These are phyloP conservation scores for Boletus sp. DNA, from an alignment of 768 basidiomycete genomes.

Conservation along the genomic window DNA sequence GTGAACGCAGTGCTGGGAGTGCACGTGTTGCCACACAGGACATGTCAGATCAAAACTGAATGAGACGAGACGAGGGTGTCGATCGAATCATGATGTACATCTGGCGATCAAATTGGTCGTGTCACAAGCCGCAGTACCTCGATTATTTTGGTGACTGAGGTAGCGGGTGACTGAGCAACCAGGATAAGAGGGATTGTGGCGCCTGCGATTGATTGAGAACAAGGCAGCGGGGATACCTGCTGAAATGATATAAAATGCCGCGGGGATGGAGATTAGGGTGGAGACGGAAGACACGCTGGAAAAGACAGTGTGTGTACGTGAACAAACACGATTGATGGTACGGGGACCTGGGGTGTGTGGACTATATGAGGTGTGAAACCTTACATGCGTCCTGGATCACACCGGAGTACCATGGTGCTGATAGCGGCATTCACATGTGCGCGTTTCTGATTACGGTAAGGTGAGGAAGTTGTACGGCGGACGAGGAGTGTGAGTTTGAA, in stretches of 20 bases:
- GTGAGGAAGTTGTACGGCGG: slow-evolving; percentile 30
- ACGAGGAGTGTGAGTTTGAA: slow-evolving; percentile 16
- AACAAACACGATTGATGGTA: slow-evolving; percentile 30
- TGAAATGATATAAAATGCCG: slow-evolving; percentile 25
- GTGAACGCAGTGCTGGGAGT: slow-evolving; percentile 5
- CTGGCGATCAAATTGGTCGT: slow-evolving; percentile 21
- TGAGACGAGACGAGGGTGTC: slow-evolving; percentile 16
- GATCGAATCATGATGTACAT: slow-evolving; percentile 23
- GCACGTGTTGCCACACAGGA: slow-evolving; percentile 27
- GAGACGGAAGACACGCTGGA: slow-evolving; percentile 30
- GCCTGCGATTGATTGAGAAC: slow-evolving; percentile 15
- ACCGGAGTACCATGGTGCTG: slow-evolving; percentile 23
- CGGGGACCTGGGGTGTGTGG: slow-evolving; percentile 34
- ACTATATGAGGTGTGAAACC: slow-evolving; percentile 33
- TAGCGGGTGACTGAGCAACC: slow-evolving; percentile 3
- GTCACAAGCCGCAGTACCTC: slow-evolving; percentile 25
- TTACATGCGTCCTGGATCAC: slow-evolving; percentile 31
- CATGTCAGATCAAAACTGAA: slow-evolving; percentile 18
- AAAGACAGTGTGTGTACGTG: slow-evolving; percentile 33
- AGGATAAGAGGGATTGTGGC: slow-evolving; percentile 6
- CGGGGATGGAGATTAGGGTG: slow-evolving; percentile 33
- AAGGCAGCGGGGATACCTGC: slow-evolving; percentile 10
- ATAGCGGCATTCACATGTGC: slow-evolving; percentile 35
- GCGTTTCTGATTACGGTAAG: slow-evolving; percentile 33
- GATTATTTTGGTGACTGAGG: slow-evolving; percentile 6